These are phyloP conservation scores for Grifola frondosa DNA, from an alignment of 1,284 basidiomycete genomes.

Conservation along the genomic window DNA sequence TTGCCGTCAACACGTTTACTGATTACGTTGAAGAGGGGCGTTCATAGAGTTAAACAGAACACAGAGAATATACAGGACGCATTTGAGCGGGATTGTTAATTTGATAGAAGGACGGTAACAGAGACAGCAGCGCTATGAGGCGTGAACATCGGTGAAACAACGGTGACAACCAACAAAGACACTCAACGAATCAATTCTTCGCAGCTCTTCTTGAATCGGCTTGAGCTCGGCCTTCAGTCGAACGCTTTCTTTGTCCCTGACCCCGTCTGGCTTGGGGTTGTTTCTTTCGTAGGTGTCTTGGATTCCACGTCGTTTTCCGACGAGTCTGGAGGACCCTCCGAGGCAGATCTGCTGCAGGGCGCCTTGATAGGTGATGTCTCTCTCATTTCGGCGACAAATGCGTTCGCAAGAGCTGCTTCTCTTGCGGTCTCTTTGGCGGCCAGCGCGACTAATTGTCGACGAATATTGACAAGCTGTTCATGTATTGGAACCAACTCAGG, in stretches of 20 bases:
- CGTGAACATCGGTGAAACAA: conserved; percentile 31
- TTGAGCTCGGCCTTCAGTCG: conserved; percentile 84
- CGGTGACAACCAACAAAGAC: conserved; percentile 29
- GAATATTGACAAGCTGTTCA: conserved; percentile 84
- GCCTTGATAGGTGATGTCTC: conserved; percentile 13
- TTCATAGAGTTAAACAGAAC: conserved; percentile 7
- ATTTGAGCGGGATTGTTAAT: not conserved
- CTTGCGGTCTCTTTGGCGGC: conserved; percentile 63
- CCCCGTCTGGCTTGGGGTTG: conserved; percentile 27
- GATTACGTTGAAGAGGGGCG: conserved; percentile 8
- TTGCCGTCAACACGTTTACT: conserved; percentile 95
- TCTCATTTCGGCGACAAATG: conserved; percentile 4
- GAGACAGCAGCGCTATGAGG: conserved; percentile 4
- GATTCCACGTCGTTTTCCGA: conserved; percentile 19
- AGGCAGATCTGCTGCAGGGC: conserved; percentile 1
- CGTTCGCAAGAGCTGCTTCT: conserved; percentile 22
- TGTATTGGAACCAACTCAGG: conserved; percentile 89
- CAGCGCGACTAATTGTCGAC: conserved; percentile 87
- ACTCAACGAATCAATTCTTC: conserved; percentile 94
- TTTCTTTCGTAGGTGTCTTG: conserved; percentile 34
- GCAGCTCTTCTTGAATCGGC: conserved; percentile 87
- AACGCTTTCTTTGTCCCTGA: conserved; percentile 66
- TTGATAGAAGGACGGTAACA: not conserved
- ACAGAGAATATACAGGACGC: conserved; percentile 2
- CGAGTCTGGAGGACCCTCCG: conserved; percentile 12